Evolutionary conservation across 164 flowering plant genomes (phyloP).

Genomic region (Echeveria elegans): DNA sequence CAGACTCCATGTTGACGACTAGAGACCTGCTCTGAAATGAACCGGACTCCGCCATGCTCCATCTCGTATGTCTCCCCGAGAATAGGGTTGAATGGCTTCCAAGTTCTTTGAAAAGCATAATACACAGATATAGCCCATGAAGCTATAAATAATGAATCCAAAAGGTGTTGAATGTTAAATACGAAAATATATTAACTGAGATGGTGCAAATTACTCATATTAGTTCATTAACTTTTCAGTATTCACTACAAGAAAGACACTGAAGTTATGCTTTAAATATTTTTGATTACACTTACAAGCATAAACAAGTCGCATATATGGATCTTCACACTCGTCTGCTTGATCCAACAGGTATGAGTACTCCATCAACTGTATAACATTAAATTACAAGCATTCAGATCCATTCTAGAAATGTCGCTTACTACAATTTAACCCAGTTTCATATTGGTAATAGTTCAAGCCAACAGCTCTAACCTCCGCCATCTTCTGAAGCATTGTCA

Average conservation of each 20-base stretch:
- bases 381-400: not conserved
- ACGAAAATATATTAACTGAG: not conserved
- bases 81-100: conserved; percentile 10
- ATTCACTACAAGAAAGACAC: not conserved
- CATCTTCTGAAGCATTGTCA: conserved; percentile 6
- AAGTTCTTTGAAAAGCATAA: conserved; percentile 6
- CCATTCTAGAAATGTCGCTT: not conserved
- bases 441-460: not conserved
- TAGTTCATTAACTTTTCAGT: not conserved
- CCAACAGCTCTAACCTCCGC: not conserved
- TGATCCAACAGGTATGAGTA: conserved; percentile 8
- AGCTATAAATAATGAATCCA: conserved; percentile 2
- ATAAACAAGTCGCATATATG: conserved; percentile 8
- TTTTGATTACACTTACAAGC: conserved; percentile 4
- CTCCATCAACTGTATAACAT: conserved; percentile 2
- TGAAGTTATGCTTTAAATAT: too few species aligned
- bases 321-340: conserved; percentile 8
- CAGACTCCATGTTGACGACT: not conserved
- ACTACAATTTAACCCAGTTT: not conserved
- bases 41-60: conserved; percentile 6
- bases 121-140: conserved; percentile 8
- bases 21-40: not conserved
- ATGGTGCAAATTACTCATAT: not conserved
- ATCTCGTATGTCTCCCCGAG: conserved; percentile 9
- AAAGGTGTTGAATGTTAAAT: not conserved